Evolutionary conservation across 2,329 filamentous ascomycete species (phyloP).

Genomic region (Alternaria solani): DNA sequence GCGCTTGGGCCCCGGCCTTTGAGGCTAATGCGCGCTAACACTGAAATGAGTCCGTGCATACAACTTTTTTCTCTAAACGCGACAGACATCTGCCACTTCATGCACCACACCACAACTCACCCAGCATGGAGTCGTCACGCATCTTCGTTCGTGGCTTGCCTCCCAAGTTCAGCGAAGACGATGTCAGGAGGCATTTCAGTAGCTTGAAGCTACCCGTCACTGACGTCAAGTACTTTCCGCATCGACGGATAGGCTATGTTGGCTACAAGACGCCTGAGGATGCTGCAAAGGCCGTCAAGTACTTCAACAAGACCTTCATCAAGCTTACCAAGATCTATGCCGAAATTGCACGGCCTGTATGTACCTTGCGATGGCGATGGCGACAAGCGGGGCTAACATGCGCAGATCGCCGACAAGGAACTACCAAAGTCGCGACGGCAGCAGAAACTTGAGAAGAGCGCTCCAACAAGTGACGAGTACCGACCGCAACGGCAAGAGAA

Average conservation of each 20-base stretch:
- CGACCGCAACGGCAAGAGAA: constrained; percentile 37
- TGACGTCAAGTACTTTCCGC: constrained; percentile 88
- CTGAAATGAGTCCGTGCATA: constrained; percentile 14
- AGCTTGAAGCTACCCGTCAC: constrained; percentile 73
- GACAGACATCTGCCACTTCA: constrained; percentile 7
- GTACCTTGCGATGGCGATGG: constrained; percentile 29
- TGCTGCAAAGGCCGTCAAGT: constrained; percentile 84
- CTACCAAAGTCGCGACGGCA: constrained; percentile 47
- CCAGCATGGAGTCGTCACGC: constrained; percentile 75
- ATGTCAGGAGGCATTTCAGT: constrained; percentile 89
- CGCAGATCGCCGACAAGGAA: constrained; percentile 45
- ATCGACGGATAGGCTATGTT: constrained; percentile 92
- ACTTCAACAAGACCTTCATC: constrained; percentile 95
- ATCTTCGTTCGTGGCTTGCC: constrained; percentile 78
- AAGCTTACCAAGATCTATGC: constrained; percentile 94
- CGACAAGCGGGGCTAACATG: constrained; percentile 35
- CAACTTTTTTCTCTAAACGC: constrained; percentile 23
- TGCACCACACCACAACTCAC: constrained; percentile 13
- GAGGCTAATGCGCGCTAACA: constrained; percentile 9
- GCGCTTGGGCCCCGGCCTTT: constrained; percentile 10
- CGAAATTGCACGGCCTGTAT: constrained; percentile 83
- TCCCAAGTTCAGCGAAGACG: constrained; percentile 81
- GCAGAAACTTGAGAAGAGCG: constrained; percentile 38
- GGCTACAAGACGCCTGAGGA: constrained; percentile 86
- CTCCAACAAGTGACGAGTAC: constrained; percentile 35